Conservation (phyloP, 2,329 filamentous ascomycete species). For the Aureobasidium melanogenum region DNA sequence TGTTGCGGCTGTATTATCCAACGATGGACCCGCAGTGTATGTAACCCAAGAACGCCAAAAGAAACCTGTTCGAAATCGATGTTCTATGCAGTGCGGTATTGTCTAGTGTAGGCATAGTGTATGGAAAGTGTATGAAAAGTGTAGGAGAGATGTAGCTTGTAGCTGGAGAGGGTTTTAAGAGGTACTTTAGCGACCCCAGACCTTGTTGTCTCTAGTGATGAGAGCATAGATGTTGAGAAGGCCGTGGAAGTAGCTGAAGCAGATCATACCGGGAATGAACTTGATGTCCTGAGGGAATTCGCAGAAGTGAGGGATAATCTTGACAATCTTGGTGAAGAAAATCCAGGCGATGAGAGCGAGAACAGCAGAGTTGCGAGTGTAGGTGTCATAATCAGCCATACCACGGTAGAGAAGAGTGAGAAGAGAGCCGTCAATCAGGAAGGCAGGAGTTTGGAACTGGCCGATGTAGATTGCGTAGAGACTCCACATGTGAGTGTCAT, state of each 20-base stretch:
- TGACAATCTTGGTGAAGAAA: slow-evolving; percentile 47
- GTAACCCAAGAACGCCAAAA: neutral
- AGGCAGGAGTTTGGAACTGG: slow-evolving; percentile 47
- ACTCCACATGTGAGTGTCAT: slow-evolving; percentile 39
- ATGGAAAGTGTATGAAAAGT: neutral
- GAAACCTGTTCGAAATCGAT: neutral
- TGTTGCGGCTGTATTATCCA: neutral
- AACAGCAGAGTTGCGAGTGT: slow-evolving; percentile 6
- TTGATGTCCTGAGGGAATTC: slow-evolving; percentile 44
- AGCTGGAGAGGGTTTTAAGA: neutral
- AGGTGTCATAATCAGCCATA: slow-evolving; percentile 11
- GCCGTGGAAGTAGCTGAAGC: slow-evolving; percentile 51
- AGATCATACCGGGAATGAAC: slow-evolving; percentile 41
- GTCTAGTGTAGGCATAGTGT: neutral
- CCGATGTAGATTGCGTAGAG: slow-evolving; percentile 49
- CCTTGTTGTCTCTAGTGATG: slow-evolving; percentile 34
- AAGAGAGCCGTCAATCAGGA: slow-evolving; percentile 43
- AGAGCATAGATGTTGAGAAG: slow-evolving; percentile 50
- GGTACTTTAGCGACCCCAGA: slow-evolving; percentile 17
- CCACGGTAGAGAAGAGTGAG: slow-evolving; percentile 26
- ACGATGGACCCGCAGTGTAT: neutral
- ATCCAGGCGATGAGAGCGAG: slow-evolving; percentile 35
- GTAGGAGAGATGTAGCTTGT: neutral
- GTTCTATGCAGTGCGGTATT: neutral
- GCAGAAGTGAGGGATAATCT: slow-evolving; percentile 45